Evolutionary conservation across 225 moss, liverwort and hornwort genomes (phyloP).

Genomic region (Anthoceros angustus): DNA sequence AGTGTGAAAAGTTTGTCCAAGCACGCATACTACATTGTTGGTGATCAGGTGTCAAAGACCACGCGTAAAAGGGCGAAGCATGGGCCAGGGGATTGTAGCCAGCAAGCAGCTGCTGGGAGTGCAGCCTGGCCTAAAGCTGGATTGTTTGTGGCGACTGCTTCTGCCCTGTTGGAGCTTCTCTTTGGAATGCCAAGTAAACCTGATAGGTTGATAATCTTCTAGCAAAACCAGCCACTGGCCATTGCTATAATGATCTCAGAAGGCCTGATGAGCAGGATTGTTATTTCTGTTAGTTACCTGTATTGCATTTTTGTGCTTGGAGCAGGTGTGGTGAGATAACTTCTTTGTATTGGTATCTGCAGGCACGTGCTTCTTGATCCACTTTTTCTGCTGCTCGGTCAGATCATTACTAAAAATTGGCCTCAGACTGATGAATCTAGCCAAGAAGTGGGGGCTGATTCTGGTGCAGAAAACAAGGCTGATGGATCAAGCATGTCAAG

Average conservation of each 20-base stretch:
- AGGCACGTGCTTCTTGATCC: constrained; percentile 52
- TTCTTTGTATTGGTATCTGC: constrained; percentile 6
- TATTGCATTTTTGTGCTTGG: background rate
- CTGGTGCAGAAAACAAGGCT: constrained; percentile 14
- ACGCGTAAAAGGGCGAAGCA: constrained; percentile 10
- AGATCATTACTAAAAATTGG: constrained; percentile 37
- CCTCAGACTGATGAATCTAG: constrained; percentile 11
- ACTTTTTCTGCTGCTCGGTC: constrained; percentile 45
- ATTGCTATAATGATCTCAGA: background rate
- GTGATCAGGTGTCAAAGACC: constrained; percentile 9
- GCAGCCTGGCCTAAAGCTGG: constrained; percentile 21
- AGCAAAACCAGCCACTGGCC: too few species aligned
- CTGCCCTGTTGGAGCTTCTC: constrained; percentile 26
- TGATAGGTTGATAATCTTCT: constrained; percentile 11
- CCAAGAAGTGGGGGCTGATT: constrained; percentile 9
- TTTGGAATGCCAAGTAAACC: constrained; percentile 20
- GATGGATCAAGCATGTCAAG: constrained; percentile 11
- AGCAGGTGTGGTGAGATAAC: background rate
- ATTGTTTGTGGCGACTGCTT: constrained; percentile 13
- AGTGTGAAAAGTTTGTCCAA: constrained; percentile 13
- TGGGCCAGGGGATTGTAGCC: constrained; percentile 13
- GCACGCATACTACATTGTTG: constrained; percentile 13
- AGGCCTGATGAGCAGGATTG: background rate
- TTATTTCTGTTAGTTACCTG: background rate
- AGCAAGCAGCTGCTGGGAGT: constrained; percentile 6